Conservation (phyloP, 805 yeast genomes). For the Starmerella davenportii region DNA sequence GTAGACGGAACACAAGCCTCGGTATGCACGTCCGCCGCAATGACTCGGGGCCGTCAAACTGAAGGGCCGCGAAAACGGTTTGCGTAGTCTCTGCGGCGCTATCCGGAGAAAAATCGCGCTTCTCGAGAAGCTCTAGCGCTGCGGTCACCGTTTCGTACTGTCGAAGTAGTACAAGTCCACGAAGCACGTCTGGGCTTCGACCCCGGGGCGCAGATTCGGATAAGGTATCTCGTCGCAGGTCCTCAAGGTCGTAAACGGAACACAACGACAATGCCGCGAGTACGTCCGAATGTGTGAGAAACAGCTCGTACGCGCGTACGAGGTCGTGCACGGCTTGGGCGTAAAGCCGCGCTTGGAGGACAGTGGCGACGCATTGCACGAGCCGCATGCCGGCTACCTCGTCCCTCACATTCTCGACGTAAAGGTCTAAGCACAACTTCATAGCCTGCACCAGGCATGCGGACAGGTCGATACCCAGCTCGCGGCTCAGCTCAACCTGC, state of each 20-base stretch:
- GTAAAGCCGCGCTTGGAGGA: constrained; percentile 47
- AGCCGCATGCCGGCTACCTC: constrained; percentile 13
- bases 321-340: constrained; percentile 41
- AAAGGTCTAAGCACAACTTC: constrained; percentile 43
- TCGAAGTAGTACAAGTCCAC: constrained; percentile 1
- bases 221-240: not conserved
- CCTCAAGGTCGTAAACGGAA: not conserved
- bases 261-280: constrained; percentile 5
- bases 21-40: constrained; percentile 60
- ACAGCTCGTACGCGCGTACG: constrained; percentile 5
- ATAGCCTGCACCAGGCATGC: constrained; percentile 53
- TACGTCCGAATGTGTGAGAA: constrained; percentile 2
- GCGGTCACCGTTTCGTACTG: constrained; percentile 4
- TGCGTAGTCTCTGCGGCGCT: constrained; percentile 2
- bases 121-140: not conserved
- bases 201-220: not conserved
- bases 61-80: constrained; percentile 6
- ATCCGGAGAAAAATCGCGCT: not conserved
- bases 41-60: constrained; percentile 21
- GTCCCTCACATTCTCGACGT: constrained; percentile 34
- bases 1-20: constrained; percentile 45
- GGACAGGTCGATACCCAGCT: constrained; percentile 32
- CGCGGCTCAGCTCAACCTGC: constrained; percentile 46
- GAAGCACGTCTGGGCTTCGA: constrained; percentile 1
- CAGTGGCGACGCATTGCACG: constrained; percentile 47